Conservation (phyloP, 805 yeast genomes). For the Millerozyma miso region DNA sequence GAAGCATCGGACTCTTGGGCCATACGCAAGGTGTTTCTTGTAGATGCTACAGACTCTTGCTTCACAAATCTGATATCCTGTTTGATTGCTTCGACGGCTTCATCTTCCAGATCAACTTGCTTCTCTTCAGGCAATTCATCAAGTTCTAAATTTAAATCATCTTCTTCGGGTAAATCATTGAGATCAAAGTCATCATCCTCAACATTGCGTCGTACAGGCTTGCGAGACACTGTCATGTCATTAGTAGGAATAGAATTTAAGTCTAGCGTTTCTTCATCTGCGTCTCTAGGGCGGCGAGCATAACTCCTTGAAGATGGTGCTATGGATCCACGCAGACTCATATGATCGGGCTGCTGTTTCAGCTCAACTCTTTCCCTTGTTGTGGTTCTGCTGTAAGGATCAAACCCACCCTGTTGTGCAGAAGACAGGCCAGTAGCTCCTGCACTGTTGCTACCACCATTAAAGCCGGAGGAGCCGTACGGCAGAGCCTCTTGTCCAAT, state of each 20-base stretch:
- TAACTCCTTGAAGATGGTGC: conserved; percentile 4
- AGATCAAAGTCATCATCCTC: conserved; percentile 25
- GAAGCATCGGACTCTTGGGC: conserved; percentile 46
- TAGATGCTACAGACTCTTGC: conserved; percentile 79
- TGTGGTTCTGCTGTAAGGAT: conserved; percentile 1
- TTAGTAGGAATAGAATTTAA: conserved; percentile 35
- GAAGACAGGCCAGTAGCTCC: not conserved
- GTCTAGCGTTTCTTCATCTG: conserved; percentile 30
- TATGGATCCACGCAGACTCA: not conserved
- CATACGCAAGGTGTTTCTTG: conserved; percentile 71
- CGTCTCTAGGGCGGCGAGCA: conserved; percentile 6
- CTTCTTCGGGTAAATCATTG: conserved; percentile 30
- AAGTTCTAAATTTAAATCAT: conserved; percentile 36
- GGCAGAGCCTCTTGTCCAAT: not conserved
- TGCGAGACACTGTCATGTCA: conserved; percentile 17
- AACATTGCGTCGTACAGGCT: conserved; percentile 18
- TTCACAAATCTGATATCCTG: conserved; percentile 79
- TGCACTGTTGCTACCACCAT: conserved; percentile 2
- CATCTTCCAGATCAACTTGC: conserved; percentile 61
- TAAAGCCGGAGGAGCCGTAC: conserved; percentile 7
- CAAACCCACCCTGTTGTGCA: not conserved
- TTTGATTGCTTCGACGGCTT: conserved; percentile 82
- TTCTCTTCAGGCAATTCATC: conserved; percentile 37
- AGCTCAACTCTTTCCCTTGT: not conserved
- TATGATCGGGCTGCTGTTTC: not conserved